Evolutionary conservation across 1,284 basidiomycete genomes (phyloP).

Genomic region (Chondrostereum purpureum): DNA sequence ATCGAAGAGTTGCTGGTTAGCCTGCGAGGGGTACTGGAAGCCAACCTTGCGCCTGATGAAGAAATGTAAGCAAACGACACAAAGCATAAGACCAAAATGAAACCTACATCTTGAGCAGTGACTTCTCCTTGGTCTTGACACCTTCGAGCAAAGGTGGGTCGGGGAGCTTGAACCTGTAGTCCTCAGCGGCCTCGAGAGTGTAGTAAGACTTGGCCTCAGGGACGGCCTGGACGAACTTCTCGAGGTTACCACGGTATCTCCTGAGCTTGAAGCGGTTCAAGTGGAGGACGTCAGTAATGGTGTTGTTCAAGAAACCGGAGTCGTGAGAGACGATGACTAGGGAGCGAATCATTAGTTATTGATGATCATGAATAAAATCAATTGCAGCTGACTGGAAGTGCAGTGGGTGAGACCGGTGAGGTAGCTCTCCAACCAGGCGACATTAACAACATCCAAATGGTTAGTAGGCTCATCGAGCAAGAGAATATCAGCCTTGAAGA

Average conservation of each 20-base stretch:
- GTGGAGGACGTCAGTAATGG: constrained; percentile 98
- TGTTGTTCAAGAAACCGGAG: constrained; percentile 98
- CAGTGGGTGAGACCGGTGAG: constrained; percentile 83
- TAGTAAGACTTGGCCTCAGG: constrained; percentile 99
- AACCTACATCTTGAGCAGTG: constrained; percentile 82
- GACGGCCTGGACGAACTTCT: constrained; percentile 90
- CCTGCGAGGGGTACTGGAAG: constrained; percentile 90
- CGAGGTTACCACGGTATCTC: constrained; percentile 96
- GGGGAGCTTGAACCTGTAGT: constrained; percentile 96
- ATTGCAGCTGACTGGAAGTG: constrained; percentile 71
- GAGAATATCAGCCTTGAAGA: constrained; percentile 98
- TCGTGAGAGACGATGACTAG: constrained; percentile 96
- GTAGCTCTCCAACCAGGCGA: constrained; percentile 96
- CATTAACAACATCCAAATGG: constrained; percentile 96
- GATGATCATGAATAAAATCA: constrained; percentile 15
- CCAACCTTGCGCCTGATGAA: constrained; percentile 70
- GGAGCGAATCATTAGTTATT: constrained; percentile 15
- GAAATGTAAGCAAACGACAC: constrained; percentile 2
- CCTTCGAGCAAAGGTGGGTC: constrained; percentile 94
- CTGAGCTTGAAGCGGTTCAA: constrained; percentile 99
- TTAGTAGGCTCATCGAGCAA: constrained; percentile 97
- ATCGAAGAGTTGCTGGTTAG: constrained; percentile 88
- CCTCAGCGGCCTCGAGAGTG: constrained; percentile 88
- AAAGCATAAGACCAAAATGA: background rate
- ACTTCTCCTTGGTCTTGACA: constrained; percentile 99